Conservation (phyloP, 1,284 basidiomycete genomes). For the Leccinum ponderosum region DNA sequence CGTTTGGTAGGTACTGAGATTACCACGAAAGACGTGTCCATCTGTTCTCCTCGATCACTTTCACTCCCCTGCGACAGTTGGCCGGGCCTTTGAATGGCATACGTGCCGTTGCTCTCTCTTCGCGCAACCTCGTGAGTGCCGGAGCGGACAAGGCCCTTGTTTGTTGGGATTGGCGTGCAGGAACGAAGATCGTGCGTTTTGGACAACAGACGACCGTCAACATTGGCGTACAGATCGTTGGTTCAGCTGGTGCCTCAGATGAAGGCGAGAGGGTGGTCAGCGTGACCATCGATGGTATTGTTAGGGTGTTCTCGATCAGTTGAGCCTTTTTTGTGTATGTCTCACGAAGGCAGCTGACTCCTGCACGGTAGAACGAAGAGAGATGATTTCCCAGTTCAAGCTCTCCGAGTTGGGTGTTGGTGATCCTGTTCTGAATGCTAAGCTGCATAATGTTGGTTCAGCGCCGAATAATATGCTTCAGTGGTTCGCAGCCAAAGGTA, state of each 20-base stretch:
- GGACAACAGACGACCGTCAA: conserved; percentile 93
- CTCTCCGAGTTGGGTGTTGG: conserved; percentile 75
- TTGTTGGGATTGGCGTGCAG: conserved; percentile 87
- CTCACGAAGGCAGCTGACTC: conserved; percentile 7
- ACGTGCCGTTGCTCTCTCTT: conserved; percentile 84
- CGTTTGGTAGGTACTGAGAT: conserved; percentile 8
- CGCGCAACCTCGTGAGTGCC: conserved; percentile 84
- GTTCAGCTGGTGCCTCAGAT: conserved; percentile 42
- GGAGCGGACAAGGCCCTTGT: conserved; percentile 90
- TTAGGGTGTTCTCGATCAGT: conserved; percentile 88
- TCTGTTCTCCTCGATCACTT: conserved; percentile 78
- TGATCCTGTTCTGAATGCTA: conserved; percentile 63
- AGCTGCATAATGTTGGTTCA: conserved; percentile 71
- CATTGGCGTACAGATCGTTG: conserved; percentile 85
- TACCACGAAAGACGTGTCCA: conserved; percentile 63
- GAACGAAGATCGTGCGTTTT: conserved; percentile 86
- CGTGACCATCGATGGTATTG: conserved; percentile 90
- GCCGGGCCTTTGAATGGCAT: conserved; percentile 82
- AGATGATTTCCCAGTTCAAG: conserved; percentile 92
- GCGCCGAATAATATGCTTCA: conserved; percentile 85
- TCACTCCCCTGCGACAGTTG: conserved; percentile 80
- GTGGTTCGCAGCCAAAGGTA: conserved; percentile 91
- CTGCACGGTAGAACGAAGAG: conserved; percentile 53
- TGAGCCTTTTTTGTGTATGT: conserved; percentile 32
- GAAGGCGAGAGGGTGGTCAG: conserved; percentile 82